Base-by-base conservation (phyloP, 1,139 yeast genomes). In the Geotrichum carabidarum region DNA sequence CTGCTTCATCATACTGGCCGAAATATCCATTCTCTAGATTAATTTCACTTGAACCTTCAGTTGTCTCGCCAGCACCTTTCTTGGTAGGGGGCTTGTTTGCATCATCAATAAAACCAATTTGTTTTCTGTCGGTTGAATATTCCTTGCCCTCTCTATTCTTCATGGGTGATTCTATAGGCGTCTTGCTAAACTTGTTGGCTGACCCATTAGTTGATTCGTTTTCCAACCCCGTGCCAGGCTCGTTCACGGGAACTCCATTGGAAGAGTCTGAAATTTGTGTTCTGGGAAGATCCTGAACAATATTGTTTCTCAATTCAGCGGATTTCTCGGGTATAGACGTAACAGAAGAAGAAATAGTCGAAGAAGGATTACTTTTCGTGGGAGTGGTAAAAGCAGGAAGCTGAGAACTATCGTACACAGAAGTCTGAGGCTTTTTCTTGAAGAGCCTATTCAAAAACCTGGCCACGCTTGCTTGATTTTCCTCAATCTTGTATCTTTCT, bases 381-480 rank as follows among this genome's bases (percentile, higher is more conserved):
- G 36, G 22, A 27, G 45, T 12, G 14, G 32, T 42, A 4, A 2
- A 30, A 5, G 34, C 9, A 7, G 45, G 30, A 27, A 14, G 12
- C 18, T 44, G 27, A 22, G 27, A 5, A 22, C 27, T 5, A 22
- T 22, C 27, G 27, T 22, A 22, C 5, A 5, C 44, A 17, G 44
- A 14, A 12, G 44, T 34, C 14, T 34, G 37, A 43, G 46, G 9
- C 36, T 40, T 22, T 40, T 48, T 52, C 38, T 31, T 47, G 37
- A 47, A 37, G 8, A 52, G n/a, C 35, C 47, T 52, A 15, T 48
- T 43, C 31, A 52, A 43, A 30, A 52, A 48, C 51, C 51, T 36
- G 8, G 46, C 48, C 12, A 34, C 55, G 40, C 43, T 47, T 6
- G 55, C 55, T 22, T 41, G 31, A 8, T 44, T 32, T 4, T 52